phyloP scores from a whole-genome alignment of 2,329 filamentous ascomycete genomes.

The Exophiala aquamarina region DNA sequence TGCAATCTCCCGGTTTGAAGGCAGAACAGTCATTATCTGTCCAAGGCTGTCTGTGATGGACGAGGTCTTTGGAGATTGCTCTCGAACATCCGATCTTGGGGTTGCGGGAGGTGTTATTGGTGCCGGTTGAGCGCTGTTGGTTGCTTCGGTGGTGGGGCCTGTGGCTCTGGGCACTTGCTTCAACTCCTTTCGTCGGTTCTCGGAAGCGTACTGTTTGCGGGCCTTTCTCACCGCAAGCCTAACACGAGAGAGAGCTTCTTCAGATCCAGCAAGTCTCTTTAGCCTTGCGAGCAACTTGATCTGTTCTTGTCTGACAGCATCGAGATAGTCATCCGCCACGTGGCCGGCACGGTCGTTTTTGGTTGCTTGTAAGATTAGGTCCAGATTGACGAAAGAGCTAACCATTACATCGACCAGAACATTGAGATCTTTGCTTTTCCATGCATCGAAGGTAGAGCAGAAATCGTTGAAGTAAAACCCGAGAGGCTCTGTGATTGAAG shows the following conservation, averaged over 20 bases:
- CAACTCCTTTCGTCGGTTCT: constrained; percentile 13
- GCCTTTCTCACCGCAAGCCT: constrained; percentile 61
- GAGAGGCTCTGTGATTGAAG: constrained; percentile 32
- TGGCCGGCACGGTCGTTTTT: constrained; percentile 62
- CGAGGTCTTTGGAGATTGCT: constrained; percentile 38
- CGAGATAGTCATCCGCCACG: constrained; percentile 62
- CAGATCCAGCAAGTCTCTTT: constrained; percentile 61
- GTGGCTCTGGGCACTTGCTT: constrained; percentile 28
- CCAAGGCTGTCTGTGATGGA: constrained; percentile 40
- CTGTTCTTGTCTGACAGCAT: constrained; percentile 67
- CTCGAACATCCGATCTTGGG: constrained; percentile 37
- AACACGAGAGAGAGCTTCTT: constrained; percentile 60
- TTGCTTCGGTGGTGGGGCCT: constrained; percentile 17
- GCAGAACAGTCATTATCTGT: constrained; percentile 60
- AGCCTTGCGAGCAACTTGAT: constrained; percentile 62
- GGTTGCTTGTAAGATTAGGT: constrained; percentile 67
- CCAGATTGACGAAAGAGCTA: constrained; percentile 64
- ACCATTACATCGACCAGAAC: constrained; percentile 66
- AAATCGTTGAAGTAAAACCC: constrained; percentile 60
- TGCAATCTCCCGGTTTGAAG: constrained; percentile 61
- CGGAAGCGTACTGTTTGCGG: constrained; percentile 24
- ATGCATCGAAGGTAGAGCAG: constrained; percentile 63
- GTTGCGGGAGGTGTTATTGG: constrained; percentile 27
- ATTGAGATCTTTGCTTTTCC: constrained; percentile 64
- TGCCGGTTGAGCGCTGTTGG: constrained; percentile 30